Percentiles rank a stretch among this genome's conserved stretches.
These are phyloP conservation scores for Globisporangium spiculum DNA, from an alignment of 352 stramenopile genomes.

Conservation along the genomic window DNA sequence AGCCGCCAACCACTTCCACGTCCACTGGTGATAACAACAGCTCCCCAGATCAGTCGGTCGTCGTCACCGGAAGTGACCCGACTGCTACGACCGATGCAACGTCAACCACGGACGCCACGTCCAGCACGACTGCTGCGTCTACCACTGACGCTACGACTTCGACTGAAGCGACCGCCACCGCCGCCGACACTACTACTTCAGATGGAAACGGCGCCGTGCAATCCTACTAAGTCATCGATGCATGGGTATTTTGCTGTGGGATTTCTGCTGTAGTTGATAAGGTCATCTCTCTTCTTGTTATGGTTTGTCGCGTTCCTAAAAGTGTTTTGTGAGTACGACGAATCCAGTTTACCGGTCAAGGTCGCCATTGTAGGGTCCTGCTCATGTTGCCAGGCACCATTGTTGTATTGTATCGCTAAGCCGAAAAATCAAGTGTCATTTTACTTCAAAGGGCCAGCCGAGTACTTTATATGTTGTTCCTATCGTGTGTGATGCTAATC, in stretches of 20 bases:
- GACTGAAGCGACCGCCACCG: not conserved
- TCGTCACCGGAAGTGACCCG: not conserved
- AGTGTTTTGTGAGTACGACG: not conserved
- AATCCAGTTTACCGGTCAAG: not conserved
- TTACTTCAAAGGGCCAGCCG: not conserved
- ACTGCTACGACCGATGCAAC: not conserved
- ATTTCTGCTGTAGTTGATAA: not conserved
- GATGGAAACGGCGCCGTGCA: not conserved
- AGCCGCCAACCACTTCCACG: not conserved
- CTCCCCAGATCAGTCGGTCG: not conserved
- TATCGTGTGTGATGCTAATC: not conserved
- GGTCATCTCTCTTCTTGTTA: not conserved
- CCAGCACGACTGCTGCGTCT: not conserved
- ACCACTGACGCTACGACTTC: not conserved
- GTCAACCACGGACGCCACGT: not conserved
- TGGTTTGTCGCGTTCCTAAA: not conserved
- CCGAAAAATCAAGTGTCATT: not conserved
- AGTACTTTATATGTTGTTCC: not conserved
- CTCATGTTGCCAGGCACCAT: not conserved
- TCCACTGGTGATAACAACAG: not conserved
- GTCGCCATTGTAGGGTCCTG: not conserved
- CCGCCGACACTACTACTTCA: not conserved
- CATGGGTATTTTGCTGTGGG: not conserved
- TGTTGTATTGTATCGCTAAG: not conserved
- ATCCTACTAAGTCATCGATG: not conserved